phyloP scores from a whole-genome alignment of 2,329 filamentous ascomycete species.

The Ceratocystis papillata region DNA sequence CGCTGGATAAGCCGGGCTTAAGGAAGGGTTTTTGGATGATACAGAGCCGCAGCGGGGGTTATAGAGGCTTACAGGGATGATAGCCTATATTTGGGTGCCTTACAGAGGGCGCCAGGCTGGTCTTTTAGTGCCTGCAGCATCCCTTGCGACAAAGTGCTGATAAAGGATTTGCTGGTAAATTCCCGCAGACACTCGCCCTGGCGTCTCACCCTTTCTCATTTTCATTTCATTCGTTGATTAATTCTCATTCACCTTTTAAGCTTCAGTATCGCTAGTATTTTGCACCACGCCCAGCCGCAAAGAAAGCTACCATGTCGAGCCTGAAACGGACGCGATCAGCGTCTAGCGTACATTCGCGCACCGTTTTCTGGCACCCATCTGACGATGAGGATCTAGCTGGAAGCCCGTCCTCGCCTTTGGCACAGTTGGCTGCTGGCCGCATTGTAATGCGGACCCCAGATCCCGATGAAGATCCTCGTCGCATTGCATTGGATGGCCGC shows the following conservation, averaged over 20 bases:
- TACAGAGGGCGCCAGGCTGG: not conserved
- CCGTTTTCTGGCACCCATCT: slow-evolving; percentile 21
- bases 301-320: slow-evolving; percentile 28
- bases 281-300: not conserved
- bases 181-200: not conserved
- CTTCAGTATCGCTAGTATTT: not conserved
- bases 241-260: not conserved
- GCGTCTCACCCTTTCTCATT: not conserved
- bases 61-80: not conserved
- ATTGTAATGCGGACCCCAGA: slow-evolving; percentile 25
- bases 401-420: slow-evolving; percentile 19
- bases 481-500: slow-evolving; percentile 44
- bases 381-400: slow-evolving; percentile 25
- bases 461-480: slow-evolving; percentile 38
- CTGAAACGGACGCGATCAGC: slow-evolving; percentile 34
- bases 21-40: not conserved
- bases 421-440: slow-evolving; percentile 15
- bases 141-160: not conserved
- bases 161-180: not conserved
- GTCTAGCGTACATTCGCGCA: slow-evolving; percentile 28
- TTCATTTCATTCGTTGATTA: not conserved
- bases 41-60: not conserved
- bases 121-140: not conserved
- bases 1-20: not conserved
- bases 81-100: too few relatives aligned